Conservation (phyloP, 140 eudicot species). For the Senecio squalidus region DNA sequence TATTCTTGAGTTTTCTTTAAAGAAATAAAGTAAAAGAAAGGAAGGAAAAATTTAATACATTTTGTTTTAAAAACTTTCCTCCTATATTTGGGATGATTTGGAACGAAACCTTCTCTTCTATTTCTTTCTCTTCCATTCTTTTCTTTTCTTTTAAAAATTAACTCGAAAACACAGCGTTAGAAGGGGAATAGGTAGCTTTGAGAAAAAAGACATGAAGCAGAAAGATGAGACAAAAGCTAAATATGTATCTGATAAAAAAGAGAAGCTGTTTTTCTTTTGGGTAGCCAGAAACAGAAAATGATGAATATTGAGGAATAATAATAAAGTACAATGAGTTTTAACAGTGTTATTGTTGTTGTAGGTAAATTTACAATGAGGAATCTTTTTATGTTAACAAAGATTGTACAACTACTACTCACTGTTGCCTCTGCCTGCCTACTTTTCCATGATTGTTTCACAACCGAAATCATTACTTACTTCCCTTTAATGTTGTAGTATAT, state of each 20-base stretch:
- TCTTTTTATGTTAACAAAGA: conserved; percentile 33
- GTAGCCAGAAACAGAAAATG: conserved; percentile 12
- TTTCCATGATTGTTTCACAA: conserved; percentile 47
- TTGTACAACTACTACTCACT: conserved; percentile 38
- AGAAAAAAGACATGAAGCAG: no score
- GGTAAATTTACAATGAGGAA: conserved; percentile 28
- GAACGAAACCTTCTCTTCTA: no score
- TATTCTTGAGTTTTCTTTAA: no score
- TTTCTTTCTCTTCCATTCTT: no score
- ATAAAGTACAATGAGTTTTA: conserved; percentile 2
- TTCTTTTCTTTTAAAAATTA: no score
- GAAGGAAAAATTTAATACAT: no score
- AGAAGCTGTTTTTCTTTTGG: conserved; percentile 26
- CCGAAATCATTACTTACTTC: conserved; percentile 40
- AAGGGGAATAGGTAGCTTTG: no score
- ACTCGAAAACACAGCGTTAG: no score
- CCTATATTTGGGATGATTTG: no score
- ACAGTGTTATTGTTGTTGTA: no score
- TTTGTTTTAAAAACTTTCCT: no score
- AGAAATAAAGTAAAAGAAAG: no score
- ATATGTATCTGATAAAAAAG: conserved; percentile 31
- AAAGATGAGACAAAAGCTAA: conserved; percentile 36
- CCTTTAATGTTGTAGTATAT: conserved; percentile 26
- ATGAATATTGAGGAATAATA: conserved; percentile 8
- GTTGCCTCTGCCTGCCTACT: conserved; percentile 47